Evolutionary conservation across 2,329 filamentous ascomycete species (phyloP).

Genomic region (Diplocarpon mali): DNA sequence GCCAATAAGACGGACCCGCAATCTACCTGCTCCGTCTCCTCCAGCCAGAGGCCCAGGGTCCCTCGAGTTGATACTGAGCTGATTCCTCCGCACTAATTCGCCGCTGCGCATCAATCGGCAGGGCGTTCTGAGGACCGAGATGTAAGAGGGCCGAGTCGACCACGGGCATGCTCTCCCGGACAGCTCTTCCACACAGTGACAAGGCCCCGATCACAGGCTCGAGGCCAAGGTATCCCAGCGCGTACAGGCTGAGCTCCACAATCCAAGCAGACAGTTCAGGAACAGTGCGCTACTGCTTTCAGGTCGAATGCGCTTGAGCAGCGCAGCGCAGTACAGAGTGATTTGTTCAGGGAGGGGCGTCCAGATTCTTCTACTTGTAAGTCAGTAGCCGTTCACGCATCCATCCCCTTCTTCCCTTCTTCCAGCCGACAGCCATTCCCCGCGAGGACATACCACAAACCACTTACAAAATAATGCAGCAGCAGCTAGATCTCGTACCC

Average conservation of each 20-base stretch:
- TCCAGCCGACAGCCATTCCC: too few relatives aligned
- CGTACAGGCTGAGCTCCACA: slow-evolving; percentile 7
- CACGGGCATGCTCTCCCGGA: background rate
- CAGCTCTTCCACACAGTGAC: slow-evolving; percentile 1
- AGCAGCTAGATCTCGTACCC: too few relatives aligned
- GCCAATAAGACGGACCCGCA: slow-evolving; percentile 10
- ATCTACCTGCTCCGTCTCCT: slow-evolving; percentile 1
- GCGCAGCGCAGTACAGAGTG: background rate
- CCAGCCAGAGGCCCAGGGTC: background rate
- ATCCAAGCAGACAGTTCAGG: background rate
- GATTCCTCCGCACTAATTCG: slow-evolving; percentile 5
- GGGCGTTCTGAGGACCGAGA: background rate
- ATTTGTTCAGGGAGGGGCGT: too few relatives aligned
- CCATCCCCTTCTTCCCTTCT: too few relatives aligned
- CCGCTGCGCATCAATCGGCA: slow-evolving; percentile 5
- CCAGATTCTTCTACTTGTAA: background rate
- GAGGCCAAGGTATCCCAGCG: slow-evolving; percentile 10
- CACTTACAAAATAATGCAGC: too few relatives aligned
- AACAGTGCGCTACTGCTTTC: slow-evolving; percentile 7
- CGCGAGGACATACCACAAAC: too few relatives aligned
- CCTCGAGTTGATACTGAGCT: slow-evolving; percentile 1
- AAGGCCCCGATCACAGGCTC: background rate
- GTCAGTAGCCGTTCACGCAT: too few relatives aligned
- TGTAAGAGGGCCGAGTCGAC: background rate
- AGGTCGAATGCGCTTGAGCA: slow-evolving; percentile 3